Percentiles rank a stretch among this genome's conserved stretches.
Evolutionary conservation across 805 yeast species (phyloP).

Genomic region (Wickerhamiella brachini): DNA sequence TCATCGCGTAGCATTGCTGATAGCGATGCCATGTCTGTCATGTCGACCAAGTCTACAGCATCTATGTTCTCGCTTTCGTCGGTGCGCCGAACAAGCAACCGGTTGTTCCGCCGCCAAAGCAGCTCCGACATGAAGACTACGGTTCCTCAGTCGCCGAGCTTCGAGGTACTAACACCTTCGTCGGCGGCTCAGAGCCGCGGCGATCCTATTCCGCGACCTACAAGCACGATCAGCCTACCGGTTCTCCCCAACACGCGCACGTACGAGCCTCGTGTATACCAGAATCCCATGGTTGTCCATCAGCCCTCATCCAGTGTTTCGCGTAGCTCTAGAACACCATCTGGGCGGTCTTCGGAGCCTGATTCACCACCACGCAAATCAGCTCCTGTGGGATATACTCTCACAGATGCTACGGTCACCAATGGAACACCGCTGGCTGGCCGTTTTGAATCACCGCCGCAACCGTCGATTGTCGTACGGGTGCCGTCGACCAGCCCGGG

Average conservation of each 20-base stretch:
- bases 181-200: background rate
- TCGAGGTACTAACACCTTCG: background rate
- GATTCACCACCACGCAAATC: background rate
- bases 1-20: background rate
- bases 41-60: slow-evolving; percentile 18
- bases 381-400: background rate
- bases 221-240: background rate
- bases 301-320: background rate
- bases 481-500: background rate
- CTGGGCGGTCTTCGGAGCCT: background rate
- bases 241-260: background rate
- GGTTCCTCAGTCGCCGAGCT: background rate
- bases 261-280: background rate
- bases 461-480: background rate
- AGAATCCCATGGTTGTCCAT: background rate
- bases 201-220: background rate
- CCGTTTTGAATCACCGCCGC: background rate
- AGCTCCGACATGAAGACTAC: background rate
- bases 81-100: background rate
- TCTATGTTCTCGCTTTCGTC: slow-evolving; percentile 9
- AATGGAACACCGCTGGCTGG: background rate
- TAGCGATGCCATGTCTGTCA: slow-evolving; percentile 15
- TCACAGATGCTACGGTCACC: background rate
- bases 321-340: background rate
- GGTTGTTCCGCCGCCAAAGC: background rate